These are phyloP conservation scores for Claviceps arundinis DNA, from an alignment of 2,329 filamentous ascomycete species.

Conservation along the genomic window DNA sequence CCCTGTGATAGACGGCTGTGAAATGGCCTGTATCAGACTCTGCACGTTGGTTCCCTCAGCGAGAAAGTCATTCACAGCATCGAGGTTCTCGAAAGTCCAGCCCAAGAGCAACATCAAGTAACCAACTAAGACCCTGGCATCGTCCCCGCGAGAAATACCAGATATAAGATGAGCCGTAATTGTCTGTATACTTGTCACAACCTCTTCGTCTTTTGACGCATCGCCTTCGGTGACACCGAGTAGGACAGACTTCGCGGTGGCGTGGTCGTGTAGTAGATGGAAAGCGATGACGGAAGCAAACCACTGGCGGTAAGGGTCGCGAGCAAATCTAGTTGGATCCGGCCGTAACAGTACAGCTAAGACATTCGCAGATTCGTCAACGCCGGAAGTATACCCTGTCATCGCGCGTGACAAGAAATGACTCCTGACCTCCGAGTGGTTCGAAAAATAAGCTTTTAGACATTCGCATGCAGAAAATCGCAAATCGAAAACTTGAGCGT, in stretches of 20 bases:
- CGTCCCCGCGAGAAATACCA: conserved; percentile 61
- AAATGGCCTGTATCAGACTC: conserved; percentile 61
- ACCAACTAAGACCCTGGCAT: conserved; percentile 66
- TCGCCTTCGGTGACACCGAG: conserved; percentile 83
- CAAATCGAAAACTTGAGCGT: conserved; percentile 59
- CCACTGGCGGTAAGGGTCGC: conserved; percentile 79
- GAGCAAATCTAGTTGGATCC: conserved; percentile 42
- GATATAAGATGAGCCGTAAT: conserved; percentile 76
- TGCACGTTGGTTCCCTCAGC: conserved; percentile 89
- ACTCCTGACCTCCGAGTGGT: conserved; percentile 65
- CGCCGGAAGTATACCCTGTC: conserved; percentile 64
- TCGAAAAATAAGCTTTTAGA: conserved; percentile 81
- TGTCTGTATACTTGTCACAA: conserved; percentile 84
- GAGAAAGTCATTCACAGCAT: conserved; percentile 85
- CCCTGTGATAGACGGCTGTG: conserved; percentile 43
- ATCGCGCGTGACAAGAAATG: conserved; percentile 86
- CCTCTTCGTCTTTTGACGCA: conserved; percentile 78
- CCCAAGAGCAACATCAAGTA: conserved; percentile 81
- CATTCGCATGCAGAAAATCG: conserved; percentile 79
- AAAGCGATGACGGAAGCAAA: conserved; percentile 80
- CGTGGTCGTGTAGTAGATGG: conserved; percentile 71
- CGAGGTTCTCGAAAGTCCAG: conserved; percentile 86
- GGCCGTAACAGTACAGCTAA: conserved; percentile 68
- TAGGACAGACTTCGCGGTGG: conserved; percentile 63
- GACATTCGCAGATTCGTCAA: conserved; percentile 78